These are phyloP conservation scores for Bullera alba DNA, from an alignment of 768 basidiomycete genomes.

Conservation along the genomic window DNA sequence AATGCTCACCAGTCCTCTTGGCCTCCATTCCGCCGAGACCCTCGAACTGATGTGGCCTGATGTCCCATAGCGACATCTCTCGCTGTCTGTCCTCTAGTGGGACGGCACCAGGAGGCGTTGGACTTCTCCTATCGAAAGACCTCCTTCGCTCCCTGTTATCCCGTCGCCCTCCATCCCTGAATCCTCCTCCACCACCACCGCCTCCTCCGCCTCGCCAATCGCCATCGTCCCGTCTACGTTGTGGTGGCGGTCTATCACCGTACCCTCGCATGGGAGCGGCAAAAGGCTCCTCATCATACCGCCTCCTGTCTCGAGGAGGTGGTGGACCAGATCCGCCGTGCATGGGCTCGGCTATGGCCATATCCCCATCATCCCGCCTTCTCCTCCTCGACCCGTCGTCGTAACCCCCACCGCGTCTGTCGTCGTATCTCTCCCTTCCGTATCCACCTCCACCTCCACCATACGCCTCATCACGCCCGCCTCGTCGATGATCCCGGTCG, in stretches of 20 bases:
- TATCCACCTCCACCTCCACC: conserved; percentile 29
- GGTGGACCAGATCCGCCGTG: neutral
- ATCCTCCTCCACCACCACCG: conserved; percentile 48
- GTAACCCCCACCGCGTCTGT: conserved; percentile 24
- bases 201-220: conserved; percentile 33
- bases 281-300: conserved; percentile 1
- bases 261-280: conserved; percentile 1
- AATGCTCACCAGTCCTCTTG: conserved; percentile 80
- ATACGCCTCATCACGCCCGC: conserved; percentile 27
- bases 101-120: conserved; percentile 77
- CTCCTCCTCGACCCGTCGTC: conserved; percentile 11
- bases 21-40: conserved; percentile 91
- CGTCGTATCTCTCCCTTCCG: conserved; percentile 14
- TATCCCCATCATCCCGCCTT: conserved; percentile 14
- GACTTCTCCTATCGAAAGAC: conserved; percentile 67
- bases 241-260: neutral
- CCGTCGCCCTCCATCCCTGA: conserved; percentile 54
- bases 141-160: conserved; percentile 50
- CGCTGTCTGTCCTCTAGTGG: conserved; percentile 79
- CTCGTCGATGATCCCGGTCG: conserved; percentile 36
- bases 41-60: conserved; percentile 91
- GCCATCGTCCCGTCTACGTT: conserved; percentile 8
- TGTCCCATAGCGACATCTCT: conserved; percentile 91
- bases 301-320: neutral
- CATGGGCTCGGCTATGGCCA: neutral